A percentile compares a stretch with the other conserved stretches of the same genome.
Evolutionary conservation across 2,329 filamentous ascomycete species (phyloP).

Genomic region (Diaporthe vaccinii): DNA sequence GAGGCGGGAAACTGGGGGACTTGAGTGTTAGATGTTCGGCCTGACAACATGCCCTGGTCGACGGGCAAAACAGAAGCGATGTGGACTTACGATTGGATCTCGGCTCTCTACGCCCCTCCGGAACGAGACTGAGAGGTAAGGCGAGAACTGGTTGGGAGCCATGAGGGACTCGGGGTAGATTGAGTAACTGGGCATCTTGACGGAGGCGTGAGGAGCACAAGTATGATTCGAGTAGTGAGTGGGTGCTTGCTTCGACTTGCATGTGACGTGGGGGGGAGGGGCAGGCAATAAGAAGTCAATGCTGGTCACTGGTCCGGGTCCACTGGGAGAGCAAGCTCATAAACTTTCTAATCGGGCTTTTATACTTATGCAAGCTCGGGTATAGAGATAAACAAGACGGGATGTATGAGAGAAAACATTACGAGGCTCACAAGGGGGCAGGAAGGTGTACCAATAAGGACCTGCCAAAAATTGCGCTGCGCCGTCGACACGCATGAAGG

Average conservation of each 20-base stretch:
- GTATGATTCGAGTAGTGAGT: background rate
- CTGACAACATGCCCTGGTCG: background rate
- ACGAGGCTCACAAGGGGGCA: background rate
- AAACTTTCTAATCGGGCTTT: background rate
- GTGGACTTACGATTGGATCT: constrained; percentile 37
- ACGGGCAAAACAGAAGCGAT: background rate
- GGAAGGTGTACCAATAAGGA: background rate
- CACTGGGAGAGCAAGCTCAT: background rate
- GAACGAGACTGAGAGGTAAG: constrained; percentile 38
- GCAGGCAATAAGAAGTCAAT: constrained; percentile 1
- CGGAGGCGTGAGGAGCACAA: background rate
- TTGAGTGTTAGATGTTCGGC: background rate
- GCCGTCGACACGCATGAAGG: constrained; percentile 7
- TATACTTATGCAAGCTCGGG: constrained; percentile 2
- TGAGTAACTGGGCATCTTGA: constrained; percentile 35
- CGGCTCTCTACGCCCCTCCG: constrained; percentile 37
- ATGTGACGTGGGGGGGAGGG: background rate
- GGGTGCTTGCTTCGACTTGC: background rate
- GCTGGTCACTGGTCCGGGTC: background rate
- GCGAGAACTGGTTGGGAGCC: constrained; percentile 34
- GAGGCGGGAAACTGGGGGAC: constrained; percentile 36
- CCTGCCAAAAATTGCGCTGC: background rate
- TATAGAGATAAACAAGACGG: constrained; percentile 16
- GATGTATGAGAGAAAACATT: constrained; percentile 1
- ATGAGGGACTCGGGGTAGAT: constrained; percentile 38